phyloP scores from a whole-genome alignment of 768 basidiomycete species.

The Clathrus columnatus region DNA sequence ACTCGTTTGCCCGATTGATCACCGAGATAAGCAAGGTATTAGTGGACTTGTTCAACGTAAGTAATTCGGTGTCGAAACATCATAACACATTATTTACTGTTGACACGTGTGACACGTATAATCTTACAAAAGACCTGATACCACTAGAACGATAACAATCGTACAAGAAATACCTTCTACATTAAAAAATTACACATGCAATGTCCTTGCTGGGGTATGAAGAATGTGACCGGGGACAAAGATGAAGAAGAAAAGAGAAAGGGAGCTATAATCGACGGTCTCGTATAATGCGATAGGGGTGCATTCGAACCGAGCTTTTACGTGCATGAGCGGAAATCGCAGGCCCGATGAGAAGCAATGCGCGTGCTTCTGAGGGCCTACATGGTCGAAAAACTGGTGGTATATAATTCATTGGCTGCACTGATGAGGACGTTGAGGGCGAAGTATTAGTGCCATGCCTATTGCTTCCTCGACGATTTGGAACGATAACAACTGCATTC shows the following conservation, averaged over 20 bases:
- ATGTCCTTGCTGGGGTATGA: neutral
- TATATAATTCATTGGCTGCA: neutral
- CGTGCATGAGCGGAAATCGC: conserved; percentile 2
- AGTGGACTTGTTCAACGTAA: no score
- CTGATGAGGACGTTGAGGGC: neutral
- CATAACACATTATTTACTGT: no score
- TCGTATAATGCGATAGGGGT: conserved; percentile 5
- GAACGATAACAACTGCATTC: conserved; percentile 21
- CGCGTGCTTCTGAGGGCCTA: neutral
- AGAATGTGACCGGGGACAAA: neutral
- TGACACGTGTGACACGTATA: neutral
- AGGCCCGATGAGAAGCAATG: conserved; percentile 2
- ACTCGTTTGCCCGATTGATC: no score
- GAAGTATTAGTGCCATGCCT: neutral
- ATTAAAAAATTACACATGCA: neutral
- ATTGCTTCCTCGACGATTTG: conserved; percentile 51
- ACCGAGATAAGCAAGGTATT: no score
- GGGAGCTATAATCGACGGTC: neutral
- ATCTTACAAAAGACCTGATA: no score
- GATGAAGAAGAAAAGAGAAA: neutral
- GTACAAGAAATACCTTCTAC: neutral
- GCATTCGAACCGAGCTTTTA: conserved; percentile 3
- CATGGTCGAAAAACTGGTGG: conserved; percentile 3
- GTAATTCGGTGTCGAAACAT: no score
- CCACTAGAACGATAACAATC: neutral